phyloP scores from a whole-genome alignment of 139 green algal species.

The Chlorella sp. region DNA sequence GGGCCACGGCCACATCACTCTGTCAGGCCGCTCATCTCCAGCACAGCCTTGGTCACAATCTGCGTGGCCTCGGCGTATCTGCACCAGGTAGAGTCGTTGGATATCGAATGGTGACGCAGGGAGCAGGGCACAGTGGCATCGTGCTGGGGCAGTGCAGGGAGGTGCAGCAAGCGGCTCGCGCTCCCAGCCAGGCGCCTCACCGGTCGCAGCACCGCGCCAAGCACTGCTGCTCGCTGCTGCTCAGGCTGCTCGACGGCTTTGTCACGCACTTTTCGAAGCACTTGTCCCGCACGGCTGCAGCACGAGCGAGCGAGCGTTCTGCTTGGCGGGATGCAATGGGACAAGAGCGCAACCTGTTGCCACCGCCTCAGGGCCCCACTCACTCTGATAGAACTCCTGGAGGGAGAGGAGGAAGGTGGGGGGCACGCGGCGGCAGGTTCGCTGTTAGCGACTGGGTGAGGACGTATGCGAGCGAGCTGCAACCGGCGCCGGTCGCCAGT shows the following conservation, averaged over 20 bases:
- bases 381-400: conserved; percentile 45
- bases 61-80: conserved; percentile 39
- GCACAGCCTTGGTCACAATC: conserved; percentile 46
- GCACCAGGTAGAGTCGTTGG: background rate
- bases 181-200: conserved; percentile 74
- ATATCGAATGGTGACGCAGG: background rate
- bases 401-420: conserved; percentile 40
- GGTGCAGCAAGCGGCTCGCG: background rate
- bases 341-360: background rate
- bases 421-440: no score
- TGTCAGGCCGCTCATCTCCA: conserved; percentile 45
- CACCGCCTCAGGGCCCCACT: background rate
- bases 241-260: conserved; percentile 82
- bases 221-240: conserved; percentile 88
- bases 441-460: no score
- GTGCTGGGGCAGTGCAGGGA: background rate
- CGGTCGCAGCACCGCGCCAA: conserved; percentile 87
- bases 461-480: background rate
- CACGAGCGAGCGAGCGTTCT: background rate
- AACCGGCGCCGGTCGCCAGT: background rate
- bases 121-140: background rate
- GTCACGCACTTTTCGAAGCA: conserved; percentile 94
- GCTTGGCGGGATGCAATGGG: background rate
- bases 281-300: conserved; percentile 80
- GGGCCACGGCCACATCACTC: conserved; percentile 19